Conservation (phyloP, 176 grass and related monocot genomes). For the Themeda triandra region DNA sequence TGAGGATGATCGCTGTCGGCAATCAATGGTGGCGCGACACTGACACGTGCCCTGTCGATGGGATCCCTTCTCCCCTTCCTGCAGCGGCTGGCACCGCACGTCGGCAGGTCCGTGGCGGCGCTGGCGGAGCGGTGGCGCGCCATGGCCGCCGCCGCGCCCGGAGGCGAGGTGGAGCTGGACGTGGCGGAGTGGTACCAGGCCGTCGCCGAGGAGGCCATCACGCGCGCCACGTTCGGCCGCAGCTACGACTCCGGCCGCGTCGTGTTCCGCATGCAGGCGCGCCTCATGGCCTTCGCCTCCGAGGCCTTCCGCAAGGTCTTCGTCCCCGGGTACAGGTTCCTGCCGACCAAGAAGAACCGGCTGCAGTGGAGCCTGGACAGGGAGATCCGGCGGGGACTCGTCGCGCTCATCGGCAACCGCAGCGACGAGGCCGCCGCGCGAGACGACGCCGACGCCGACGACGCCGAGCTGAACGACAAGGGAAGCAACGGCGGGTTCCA, state of each 20-base stretch:
- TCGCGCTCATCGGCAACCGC: conserved; percentile 54
- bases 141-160: conserved; percentile 39
- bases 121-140: conserved; percentile 47
- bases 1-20: background rate
- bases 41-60: conserved; percentile 26
- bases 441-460: background rate
- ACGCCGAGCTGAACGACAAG: background rate
- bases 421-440: conserved; percentile 19
- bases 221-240: conserved; percentile 57
- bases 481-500: conserved; percentile 13
- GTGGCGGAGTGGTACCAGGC: conserved; percentile 84
- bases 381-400: conserved; percentile 64
- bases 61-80: background rate
- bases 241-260: conserved; percentile 69
- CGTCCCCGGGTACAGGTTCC: conserved; percentile 77
- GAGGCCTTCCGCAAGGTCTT: conserved; percentile 91
- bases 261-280: conserved; percentile 72
- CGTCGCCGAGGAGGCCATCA: conserved; percentile 72
- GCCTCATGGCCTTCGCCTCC: conserved; percentile 71
- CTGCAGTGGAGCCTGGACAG: conserved; percentile 69
- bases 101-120: conserved; percentile 59
- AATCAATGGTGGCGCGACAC: background rate
- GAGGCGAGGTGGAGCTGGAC: conserved; percentile 78
- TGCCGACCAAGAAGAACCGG: conserved; percentile 74
- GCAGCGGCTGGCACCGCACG: conserved; percentile 66